Conservation (phyloP, 2,329 filamentous ascomycete genomes). For the Tolypocladium guangdongense region DNA sequence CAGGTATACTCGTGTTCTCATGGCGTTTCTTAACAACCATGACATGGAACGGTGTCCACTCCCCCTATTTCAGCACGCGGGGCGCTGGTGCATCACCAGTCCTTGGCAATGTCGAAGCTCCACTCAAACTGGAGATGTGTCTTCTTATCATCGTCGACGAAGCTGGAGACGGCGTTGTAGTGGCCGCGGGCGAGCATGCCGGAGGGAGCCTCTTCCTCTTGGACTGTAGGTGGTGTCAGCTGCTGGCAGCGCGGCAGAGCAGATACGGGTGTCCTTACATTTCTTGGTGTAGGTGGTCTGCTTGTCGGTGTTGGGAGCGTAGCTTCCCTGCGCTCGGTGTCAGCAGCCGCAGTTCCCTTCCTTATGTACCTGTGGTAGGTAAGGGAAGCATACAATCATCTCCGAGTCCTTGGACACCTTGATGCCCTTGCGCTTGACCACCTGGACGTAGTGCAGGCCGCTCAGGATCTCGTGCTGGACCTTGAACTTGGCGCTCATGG, state of each 20-base stretch:
- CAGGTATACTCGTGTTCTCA: constrained; percentile 9
- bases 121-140: constrained; percentile 88
- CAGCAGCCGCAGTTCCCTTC: background rate
- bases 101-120: constrained; percentile 94
- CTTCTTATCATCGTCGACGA: constrained; percentile 91
- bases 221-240: constrained; percentile 44
- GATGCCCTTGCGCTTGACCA: constrained; percentile 82
- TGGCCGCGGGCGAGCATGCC: constrained; percentile 84
- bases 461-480: constrained; percentile 95
- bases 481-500: constrained; percentile 89
- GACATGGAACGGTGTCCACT: background rate
- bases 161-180: constrained; percentile 82
- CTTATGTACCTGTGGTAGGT: background rate
- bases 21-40: constrained; percentile 7
- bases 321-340: constrained; percentile 57
- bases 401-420: constrained; percentile 87
- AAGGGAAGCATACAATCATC: constrained; percentile 71
- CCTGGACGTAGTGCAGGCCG: constrained; percentile 90
- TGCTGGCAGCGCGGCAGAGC: too few species aligned
- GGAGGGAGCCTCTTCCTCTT: constrained; percentile 81
- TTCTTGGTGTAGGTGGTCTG: constrained; percentile 80
- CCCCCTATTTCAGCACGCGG: background rate
- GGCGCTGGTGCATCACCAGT: constrained; percentile 52
- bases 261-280: constrained; percentile 48
- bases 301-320: constrained; percentile 83